phyloP scores from a whole-genome alignment of 2,329 filamentous ascomycete genomes.

The Cladosporium cucumerinum region DNA sequence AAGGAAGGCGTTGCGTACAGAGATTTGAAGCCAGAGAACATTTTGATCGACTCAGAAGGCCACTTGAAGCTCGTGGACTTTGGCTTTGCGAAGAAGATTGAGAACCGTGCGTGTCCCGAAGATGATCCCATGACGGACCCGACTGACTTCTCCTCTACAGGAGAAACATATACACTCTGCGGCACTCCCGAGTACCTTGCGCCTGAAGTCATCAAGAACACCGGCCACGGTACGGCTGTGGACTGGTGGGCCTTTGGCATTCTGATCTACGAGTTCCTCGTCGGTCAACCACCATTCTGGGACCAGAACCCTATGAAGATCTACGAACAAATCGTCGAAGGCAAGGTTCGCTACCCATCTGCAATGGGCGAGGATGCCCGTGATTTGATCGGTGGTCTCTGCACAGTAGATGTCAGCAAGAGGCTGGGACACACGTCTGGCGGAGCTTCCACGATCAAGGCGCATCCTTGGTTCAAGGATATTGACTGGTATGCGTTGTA shows the following conservation, averaged over 20 bases:
- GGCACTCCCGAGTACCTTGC: slow-evolving; percentile 82
- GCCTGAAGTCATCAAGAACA: slow-evolving; percentile 80
- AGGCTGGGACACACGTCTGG: slow-evolving; percentile 76
- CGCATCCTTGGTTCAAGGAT: slow-evolving; percentile 70
- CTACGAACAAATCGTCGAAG: slow-evolving; percentile 78
- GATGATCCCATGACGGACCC: slow-evolving; percentile 23
- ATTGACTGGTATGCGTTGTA: slow-evolving; percentile 73
- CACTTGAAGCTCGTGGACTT: slow-evolving; percentile 84
- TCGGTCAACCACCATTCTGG: slow-evolving; percentile 83
- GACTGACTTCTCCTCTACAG: slow-evolving; percentile 31
- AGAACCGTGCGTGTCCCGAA: slow-evolving; percentile 44
- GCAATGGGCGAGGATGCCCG: slow-evolving; percentile 66
- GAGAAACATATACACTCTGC: slow-evolving; percentile 78
- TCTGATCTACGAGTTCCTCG: slow-evolving; percentile 78
- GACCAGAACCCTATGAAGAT: slow-evolving; percentile 83
- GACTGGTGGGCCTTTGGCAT: slow-evolving; percentile 89
- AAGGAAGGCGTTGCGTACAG: slow-evolving; percentile 76
- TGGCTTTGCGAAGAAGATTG: slow-evolving; percentile 77
- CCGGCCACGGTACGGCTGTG: slow-evolving; percentile 68
- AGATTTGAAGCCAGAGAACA: slow-evolving; percentile 79
- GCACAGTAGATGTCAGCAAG: slow-evolving; percentile 73
- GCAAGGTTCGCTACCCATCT: slow-evolving; percentile 69
- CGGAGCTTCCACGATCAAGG: slow-evolving; percentile 67
- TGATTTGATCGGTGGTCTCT: slow-evolving; percentile 72
- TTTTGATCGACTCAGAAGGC: slow-evolving; percentile 71